Evolutionary conservation across 192 early-diverging fungal species (phyloP), one percentile per base, ranked within the genome.

Genomic region (Coemansia sp.): DNA sequence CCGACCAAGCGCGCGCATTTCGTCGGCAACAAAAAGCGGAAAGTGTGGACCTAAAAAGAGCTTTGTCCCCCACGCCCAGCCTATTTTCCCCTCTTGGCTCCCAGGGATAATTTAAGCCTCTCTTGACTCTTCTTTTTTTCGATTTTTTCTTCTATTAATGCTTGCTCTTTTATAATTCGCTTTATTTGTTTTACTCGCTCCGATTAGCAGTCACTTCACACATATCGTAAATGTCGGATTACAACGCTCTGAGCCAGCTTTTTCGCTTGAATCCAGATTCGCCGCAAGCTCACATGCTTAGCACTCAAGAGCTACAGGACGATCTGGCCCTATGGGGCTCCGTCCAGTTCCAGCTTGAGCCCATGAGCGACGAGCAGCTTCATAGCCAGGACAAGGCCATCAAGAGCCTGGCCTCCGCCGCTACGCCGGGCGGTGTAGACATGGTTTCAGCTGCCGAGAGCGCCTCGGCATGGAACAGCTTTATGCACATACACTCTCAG

Each of bases 341-440:
- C 62, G 87, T 88, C 19, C 89, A 92, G 72, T 92, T 90, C 71
- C 85, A 84, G 38, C 86, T 89, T 32, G 89, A 92, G 72, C 80
- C 72, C 7, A 59, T 68, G 48, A 23, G 17, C 61, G 75, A 74
- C 31, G 74, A 73, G 59, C 63, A 38, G 21, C 70, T 50, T 48
- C 46, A 34, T 34, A 37, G 46, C 32, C 46, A 77, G 42, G 59
- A 61, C 34, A 61, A 61, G 36, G 34, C 34, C 36, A 21, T 36
- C 34, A 61, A 39, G 59, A 5, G 19, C n/a, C 37, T 39, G 21
- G 5, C 59, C 45, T 58, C 55, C 3, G 36, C 68, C 31, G 63
- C n/a, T 39, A 17, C 55, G 15, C 60, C 53, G 27, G 23, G 27
- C 12, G 11, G 25, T 31, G 31, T 32, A 17, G 55, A 29, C 55